These are phyloP conservation scores for Xylaria telfairii DNA, from an alignment of 495 filamentous ascomycete genomes.

Conservation along the genomic window DNA sequence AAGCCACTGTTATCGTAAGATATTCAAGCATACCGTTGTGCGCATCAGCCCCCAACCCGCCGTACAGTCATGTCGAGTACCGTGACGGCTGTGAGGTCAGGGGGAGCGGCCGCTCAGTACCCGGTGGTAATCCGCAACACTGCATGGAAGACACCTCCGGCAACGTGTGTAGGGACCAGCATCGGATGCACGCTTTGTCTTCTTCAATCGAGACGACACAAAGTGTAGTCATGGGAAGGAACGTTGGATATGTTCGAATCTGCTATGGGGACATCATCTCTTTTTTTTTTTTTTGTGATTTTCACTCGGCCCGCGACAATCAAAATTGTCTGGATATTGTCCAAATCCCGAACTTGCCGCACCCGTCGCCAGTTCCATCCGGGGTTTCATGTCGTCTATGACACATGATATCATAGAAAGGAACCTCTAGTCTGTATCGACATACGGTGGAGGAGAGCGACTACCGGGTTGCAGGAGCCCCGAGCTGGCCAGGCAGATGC, in stretches of 20 bases:
- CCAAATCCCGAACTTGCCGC: slow-evolving; percentile 14
- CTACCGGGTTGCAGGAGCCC: background rate
- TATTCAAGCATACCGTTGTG: slow-evolving; percentile 12
- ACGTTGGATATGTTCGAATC: slow-evolving; percentile 2
- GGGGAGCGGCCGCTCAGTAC: slow-evolving; percentile 7
- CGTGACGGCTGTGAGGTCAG: slow-evolving; percentile 16
- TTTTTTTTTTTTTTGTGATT: background rate
- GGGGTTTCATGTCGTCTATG: slow-evolving; percentile 11
- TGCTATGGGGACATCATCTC: slow-evolving; percentile 5
- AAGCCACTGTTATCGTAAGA: slow-evolving; percentile 17
- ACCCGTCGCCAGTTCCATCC: slow-evolving; percentile 3
- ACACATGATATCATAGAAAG: slow-evolving; percentile 5
- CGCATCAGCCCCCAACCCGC: background rate
- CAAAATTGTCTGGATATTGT: slow-evolving; percentile 2
- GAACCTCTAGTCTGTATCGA: background rate
- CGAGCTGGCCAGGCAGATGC: background rate
- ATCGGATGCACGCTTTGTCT: slow-evolving; percentile 7
- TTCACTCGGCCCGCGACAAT: background rate
- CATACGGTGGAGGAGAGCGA: background rate
- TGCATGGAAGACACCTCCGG: slow-evolving; percentile 18
- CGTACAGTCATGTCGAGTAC: slow-evolving; percentile 11
- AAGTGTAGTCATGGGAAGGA: slow-evolving; percentile 14
- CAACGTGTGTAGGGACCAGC: background rate
- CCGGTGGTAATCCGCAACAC: slow-evolving; percentile 18
- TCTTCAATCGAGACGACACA: slow-evolving; percentile 10